Base-by-base conservation (phyloP, 805 yeast genomes). In the Myxozyma neglecta region DNA sequence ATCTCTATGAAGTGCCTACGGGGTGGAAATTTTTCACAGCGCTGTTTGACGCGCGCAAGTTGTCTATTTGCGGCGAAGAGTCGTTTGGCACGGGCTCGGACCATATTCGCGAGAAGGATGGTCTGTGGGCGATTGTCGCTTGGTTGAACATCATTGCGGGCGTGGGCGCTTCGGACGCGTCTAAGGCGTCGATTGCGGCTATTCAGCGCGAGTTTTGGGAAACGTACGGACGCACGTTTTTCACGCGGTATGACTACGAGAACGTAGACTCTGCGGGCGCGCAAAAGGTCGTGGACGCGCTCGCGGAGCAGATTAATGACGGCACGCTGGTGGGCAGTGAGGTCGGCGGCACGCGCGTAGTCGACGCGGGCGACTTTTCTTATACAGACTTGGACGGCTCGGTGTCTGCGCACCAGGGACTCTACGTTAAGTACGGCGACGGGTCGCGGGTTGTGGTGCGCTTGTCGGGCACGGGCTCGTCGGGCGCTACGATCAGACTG, bases 11-110 rank as follows among this genome's bases (percentile, higher is more conserved):
- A 77, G 98, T 94, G 6, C 99, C 99, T 58, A 93, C 99, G 18
- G 99, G 65, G 40, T 93, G 99, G 99, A 93, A 93, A 77, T 93
- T 93, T 74, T 93, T 93, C 83, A 92, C 98, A 77, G 93, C 96
- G 4, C 79, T 93, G 68, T 93, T 93, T 71, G 99, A 93, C 73
- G 92, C 96, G 44, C 85, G 90, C 71, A 92, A 91, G 77, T 82
- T 93, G 70, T 89, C 97, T 61, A 93, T 93, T 72, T 93, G 99
- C 77, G 99, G 99, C 70, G 99, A 93, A 77, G 99, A 93, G 78
- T 88, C 96, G 36, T 93, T 93, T 71, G 99, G 99, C 72, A 93
- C 99, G 35, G 99, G 99, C 49, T 91, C 97, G 18, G 88, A 93
- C 78, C 99, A 93, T 73, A 88, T 94, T 68, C 88, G 99, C 74